Conservation (phyloP, 345 rosid genomes). For the Eucalyptus regnans region DNA sequence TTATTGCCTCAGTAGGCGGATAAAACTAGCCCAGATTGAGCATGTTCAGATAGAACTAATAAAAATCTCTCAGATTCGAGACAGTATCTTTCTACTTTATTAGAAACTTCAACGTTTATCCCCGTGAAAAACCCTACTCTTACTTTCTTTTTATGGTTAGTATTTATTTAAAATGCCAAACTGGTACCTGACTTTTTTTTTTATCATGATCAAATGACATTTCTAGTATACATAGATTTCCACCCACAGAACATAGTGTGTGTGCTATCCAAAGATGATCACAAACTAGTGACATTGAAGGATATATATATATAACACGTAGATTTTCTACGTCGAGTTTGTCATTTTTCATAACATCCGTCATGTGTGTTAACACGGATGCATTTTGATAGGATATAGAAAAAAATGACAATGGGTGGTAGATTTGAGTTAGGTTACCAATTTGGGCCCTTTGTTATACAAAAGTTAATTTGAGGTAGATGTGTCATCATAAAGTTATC, state of each 20-base stretch:
- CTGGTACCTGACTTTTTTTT: too few species aligned
- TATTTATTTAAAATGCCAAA: too few species aligned
- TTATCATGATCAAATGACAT: too few species aligned
- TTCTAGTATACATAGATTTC: too few species aligned
- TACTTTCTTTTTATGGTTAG: background rate
- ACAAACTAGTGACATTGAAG: too few species aligned
- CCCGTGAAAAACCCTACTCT: background rate
- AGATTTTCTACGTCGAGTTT: too few species aligned
- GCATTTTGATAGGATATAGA: background rate
- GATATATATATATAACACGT: too few species aligned
- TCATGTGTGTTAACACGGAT: background rate
- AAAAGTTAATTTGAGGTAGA: too few species aligned
- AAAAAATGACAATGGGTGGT: too few species aligned
- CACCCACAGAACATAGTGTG: too few species aligned
- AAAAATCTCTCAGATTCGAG: background rate
- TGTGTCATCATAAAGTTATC: background rate
- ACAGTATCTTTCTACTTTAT: background rate
- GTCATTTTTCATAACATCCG: too few species aligned
- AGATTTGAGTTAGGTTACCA: background rate
- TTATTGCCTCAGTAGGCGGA: background rate
- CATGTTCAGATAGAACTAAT: background rate
- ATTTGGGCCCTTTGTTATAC: background rate
- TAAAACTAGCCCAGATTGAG: background rate
- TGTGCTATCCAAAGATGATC: too few species aligned
- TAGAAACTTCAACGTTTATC: background rate